Evolutionary conservation across 2,329 filamentous ascomycete genomes (phyloP), one percentile per base, ranked within the genome.

Genomic region (Diaporthe destruens): DNA sequence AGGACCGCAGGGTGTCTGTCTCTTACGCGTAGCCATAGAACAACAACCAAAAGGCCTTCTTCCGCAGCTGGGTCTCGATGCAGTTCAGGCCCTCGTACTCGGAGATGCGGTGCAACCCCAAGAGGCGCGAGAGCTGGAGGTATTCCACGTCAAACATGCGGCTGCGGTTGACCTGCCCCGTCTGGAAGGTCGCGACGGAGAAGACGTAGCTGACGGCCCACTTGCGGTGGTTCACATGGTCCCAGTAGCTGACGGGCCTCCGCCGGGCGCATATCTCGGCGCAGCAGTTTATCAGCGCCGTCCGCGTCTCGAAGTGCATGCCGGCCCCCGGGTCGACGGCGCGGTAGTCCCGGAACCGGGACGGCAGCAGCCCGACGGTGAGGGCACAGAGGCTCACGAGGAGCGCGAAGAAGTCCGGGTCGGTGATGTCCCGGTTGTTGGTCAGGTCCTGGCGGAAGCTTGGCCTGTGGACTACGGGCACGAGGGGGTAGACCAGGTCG

Each of bases 131-230:
- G 8, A 83, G 75, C 69, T 83, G 81, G 76, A 80, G 77, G 1
- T 77, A 77, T 69, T 83, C 81, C 5, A 80, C 79, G 44, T 82
- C 80, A 16, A 81, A 72, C 80, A 83, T 83, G 2, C 81, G 77
- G 11, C 80, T 78, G 42, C 77, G 78, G 69, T 82, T 83, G 3
- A 77, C 77, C 53, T 81, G 80, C 0, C 81, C 81, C 0, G 80
- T 79, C 49, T 83, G 81, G 59, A 82, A 78, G 23, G 79, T 79
- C 0, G 79, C 78, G 6, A 81, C 77, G 16, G 76, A 79, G 4
- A 82, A 74, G 0, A 81, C 71, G 63, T 82, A 83, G 1, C 78
- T 79, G 1, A 78, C 76, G 6, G 81, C 78, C 77, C 81, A 82
- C 56, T 82, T 82, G n/a, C 78, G 76, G 47, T 80, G 79, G 72